phyloP scores from a whole-genome alignment of 148 eudicot species.

The Cornus controversa region DNA sequence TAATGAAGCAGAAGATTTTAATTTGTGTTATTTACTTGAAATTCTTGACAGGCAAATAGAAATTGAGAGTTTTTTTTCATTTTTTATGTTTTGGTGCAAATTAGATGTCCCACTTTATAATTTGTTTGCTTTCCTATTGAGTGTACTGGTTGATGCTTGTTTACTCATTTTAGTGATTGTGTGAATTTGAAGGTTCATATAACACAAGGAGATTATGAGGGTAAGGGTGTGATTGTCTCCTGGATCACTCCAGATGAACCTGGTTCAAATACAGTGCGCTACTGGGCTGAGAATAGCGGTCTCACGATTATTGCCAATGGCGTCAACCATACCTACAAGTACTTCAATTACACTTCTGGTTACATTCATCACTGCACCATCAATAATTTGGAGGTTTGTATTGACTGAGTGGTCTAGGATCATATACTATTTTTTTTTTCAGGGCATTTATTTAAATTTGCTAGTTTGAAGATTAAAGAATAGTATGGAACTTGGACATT shows the following conservation, averaged over 20 bases:
- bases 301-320: constrained; percentile 38
- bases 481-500: not conserved
- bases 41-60: not conserved
- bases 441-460: not conserved
- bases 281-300: constrained; percentile 55
- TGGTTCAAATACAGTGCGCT: constrained; percentile 57
- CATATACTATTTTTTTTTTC: not conserved
- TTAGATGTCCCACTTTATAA: not conserved
- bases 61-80: not conserved
- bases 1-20: not conserved
- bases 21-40: not conserved
- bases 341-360: constrained; percentile 70
- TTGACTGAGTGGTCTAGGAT: not conserved
- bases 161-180: constrained; percentile 11
- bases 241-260: constrained; percentile 78
- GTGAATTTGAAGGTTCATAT: constrained; percentile 64
- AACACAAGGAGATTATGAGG: constrained; percentile 78
- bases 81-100: not conserved
- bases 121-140: not conserved
- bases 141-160: not conserved
- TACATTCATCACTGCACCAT: constrained; percentile 82
- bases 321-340: constrained; percentile 54
- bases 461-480: not conserved
- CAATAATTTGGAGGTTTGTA: constrained; percentile 55
- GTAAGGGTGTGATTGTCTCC: constrained; percentile 65